A percentile compares a stretch with the other conserved stretches of the same genome.
Evolutionary conservation across 169 alveolate species (phyloP).

Genomic region (Cryptosporidium canis): DNA sequence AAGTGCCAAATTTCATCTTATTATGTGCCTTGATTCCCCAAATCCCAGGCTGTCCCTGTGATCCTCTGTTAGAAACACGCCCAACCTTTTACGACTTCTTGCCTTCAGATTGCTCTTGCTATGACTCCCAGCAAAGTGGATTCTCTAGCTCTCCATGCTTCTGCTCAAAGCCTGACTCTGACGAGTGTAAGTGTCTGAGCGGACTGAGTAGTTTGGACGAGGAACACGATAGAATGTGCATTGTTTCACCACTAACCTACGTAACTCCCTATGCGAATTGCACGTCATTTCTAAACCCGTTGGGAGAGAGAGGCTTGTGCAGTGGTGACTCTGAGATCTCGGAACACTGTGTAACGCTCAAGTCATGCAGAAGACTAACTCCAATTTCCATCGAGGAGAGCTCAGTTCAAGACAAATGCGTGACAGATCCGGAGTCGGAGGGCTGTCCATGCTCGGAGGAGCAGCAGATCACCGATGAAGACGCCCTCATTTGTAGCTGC

Average conservation of each 20-base stretch:
- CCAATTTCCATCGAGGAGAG: conserved; percentile 56
- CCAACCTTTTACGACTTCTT: conserved; percentile 55
- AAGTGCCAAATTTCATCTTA: conserved; percentile 59
- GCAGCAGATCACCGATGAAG: conserved; percentile 63
- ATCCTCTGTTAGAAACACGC: conserved; percentile 59
- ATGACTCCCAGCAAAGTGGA: conserved; percentile 71
- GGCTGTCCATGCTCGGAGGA: conserved; percentile 71
- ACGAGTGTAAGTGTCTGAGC: conserved; percentile 61
- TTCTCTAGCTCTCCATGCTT: conserved; percentile 62
- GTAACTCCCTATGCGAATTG: conserved; percentile 69
- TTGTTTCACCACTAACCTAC: conserved; percentile 65
- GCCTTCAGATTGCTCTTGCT: conserved; percentile 64
- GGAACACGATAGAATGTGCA: conserved; percentile 72
- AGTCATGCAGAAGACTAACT: conserved; percentile 63
- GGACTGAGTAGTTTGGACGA: conserved; percentile 69
- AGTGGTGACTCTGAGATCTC: conserved; percentile 47
- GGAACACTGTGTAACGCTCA: conserved; percentile 43
- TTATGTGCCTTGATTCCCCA: conserved; percentile 71
- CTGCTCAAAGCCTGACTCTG: conserved; percentile 57
- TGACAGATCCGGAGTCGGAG: conserved; percentile 33
- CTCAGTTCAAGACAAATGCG: conserved; percentile 49
- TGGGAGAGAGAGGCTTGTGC: conserved; percentile 58
- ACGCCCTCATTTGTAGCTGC: conserved; percentile 63
- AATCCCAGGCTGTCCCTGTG: conserved; percentile 73
- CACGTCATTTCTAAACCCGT: conserved; percentile 60